A percentile compares a stretch with the other conserved stretches of the same genome.
These are phyloP conservation scores for Sarocladiaceae sp. DNA, from an alignment of 2,329 filamentous ascomycete species.

Conservation along the genomic window DNA sequence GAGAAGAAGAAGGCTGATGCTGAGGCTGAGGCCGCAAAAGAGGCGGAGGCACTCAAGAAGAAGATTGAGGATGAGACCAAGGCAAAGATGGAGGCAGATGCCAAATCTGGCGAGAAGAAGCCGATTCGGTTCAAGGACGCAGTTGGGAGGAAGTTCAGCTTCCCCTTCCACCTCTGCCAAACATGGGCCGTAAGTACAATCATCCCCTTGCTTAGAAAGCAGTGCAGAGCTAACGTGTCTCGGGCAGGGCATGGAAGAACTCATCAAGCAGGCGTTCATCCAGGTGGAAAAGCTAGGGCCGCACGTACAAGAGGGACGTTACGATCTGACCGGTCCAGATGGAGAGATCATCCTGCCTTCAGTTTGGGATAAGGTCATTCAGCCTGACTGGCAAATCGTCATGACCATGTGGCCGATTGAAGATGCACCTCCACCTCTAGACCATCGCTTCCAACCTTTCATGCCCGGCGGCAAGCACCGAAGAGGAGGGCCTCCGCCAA, in stretches of 20 bases:
- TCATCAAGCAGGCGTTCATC: slow-evolving; percentile 79
- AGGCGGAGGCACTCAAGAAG: slow-evolving; percentile 34
- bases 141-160: slow-evolving; percentile 85
- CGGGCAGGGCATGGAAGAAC: slow-evolving; percentile 73
- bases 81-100: slow-evolving; percentile 41
- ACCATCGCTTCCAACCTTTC: background rate
- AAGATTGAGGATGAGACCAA: slow-evolving; percentile 30
- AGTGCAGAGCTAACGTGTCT: background rate
- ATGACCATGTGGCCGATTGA: slow-evolving; percentile 59
- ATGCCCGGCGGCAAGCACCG: background rate
- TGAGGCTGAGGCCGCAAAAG: slow-evolving; percentile 24
- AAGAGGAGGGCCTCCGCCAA: background rate
- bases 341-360: slow-evolving; percentile 75
- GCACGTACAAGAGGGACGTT: slow-evolving; percentile 73
- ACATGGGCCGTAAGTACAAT: slow-evolving; percentile 70
- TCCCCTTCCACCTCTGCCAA: slow-evolving; percentile 80
- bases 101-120: slow-evolving; percentile 52
- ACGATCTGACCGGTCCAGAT: slow-evolving; percentile 74
- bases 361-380: slow-evolving; percentile 76
- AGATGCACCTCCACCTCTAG: slow-evolving; percentile 27
- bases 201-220: background rate
- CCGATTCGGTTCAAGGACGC: slow-evolving; percentile 91
- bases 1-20: slow-evolving; percentile 35
- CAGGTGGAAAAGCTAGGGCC: slow-evolving; percentile 74
- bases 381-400: slow-evolving; percentile 60